Evolutionary conservation across 1,284 basidiomycete species (phyloP), one percentile per base, ranked within the genome.

Genomic region (Puccinia polysora): DNA sequence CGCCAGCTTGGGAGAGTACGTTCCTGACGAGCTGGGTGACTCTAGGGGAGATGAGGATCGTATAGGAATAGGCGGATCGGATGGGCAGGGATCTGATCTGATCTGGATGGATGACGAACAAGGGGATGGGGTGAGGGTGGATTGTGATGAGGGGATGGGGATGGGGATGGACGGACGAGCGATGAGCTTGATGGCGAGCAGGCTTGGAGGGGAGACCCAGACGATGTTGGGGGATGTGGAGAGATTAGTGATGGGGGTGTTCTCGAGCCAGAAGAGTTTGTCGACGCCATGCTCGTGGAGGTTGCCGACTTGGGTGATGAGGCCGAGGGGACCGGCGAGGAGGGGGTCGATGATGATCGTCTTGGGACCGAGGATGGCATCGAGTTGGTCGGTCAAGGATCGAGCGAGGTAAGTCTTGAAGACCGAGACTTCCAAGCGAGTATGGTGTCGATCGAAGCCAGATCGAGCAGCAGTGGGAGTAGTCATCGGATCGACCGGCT

Each of bases 251-350:
- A 96, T 81, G 10, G 90, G 87, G 32, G 91, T 92, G 7, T 87
- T 79, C 80, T 98, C 96, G 30, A 98, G 86, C 96, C 96, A 99
- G 81, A 96, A 97, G 89, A 99, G 95, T 83, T 96, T 96, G 82
- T 97, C 95, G 3, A 98, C 93, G 3, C 92, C 94, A 85, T 97
- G 94, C 79, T 97, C 93, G 86, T 97, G 96, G 73, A 98, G 83
- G 23, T 92, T 81, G 0, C 91, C 86, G 0, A 97, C 91, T 77
- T 98, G 94, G 1, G 90, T 92, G 30, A 98, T 86, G 18, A 98
- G 84, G 0, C 94, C 92, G 4, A 99, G 83, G 0, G 95, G 94
- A 0, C 95, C 95, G 1, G 93, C 90, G 10, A 98, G 82, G 2
- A 87, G 84, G 0, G 90, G 84, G 76, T 97, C 93, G 3, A 99